Base-by-base conservation (phyloP, 306 rosid species). In the Lithocarpus polystachyus region DNA sequence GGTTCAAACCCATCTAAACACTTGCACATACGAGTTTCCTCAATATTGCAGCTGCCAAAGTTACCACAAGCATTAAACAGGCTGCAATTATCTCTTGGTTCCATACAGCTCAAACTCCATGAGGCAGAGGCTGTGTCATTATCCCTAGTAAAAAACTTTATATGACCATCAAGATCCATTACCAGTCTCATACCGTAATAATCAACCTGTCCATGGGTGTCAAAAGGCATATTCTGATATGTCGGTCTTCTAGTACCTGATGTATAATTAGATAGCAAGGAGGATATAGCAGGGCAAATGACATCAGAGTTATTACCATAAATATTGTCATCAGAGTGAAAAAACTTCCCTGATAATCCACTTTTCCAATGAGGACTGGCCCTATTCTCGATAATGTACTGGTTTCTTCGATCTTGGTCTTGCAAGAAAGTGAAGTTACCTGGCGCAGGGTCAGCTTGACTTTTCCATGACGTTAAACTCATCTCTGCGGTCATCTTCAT, bases 1-100 rank as follows among this genome's bases (percentile, higher is more conserved):
- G 65, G 82, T 1, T 10, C 5, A 20, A 87, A 91, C 26, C 91
- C 88, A 0, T 88, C 89, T 65, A 91, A 82, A 40, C 90, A 91
- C 29, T 79, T 84, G 79, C 92, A 87, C 1, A 0, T 0, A 1
- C 0, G 0, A 4, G 8, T 0, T 55, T 85, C 52, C 3, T 80
- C 9, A 5, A 0, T 1, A 48, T 77, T 81, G 64, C 93, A 87
- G 56, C 68, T 71, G 24, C 89, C 81, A 51, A 82, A 88, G 54
- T 1, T 40, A n/a, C 90, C 91, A 22, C 89, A 90, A 35, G 2
- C 19, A 14, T 85, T 57, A 15, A 57, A 14, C 68, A 20, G 57
- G 1, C 80, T 52, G 18, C 90, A 90, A 0, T 0, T 71, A 45
- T 45, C 52, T 45, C 52, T 45, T 45, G 52, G 52, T 45, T 45